A percentile compares a stretch with the other conserved stretches of the same genome.
phyloP scores from a whole-genome alignment of 176 grass and related monocot genomes.

The Thinopyrum elongatum region DNA sequence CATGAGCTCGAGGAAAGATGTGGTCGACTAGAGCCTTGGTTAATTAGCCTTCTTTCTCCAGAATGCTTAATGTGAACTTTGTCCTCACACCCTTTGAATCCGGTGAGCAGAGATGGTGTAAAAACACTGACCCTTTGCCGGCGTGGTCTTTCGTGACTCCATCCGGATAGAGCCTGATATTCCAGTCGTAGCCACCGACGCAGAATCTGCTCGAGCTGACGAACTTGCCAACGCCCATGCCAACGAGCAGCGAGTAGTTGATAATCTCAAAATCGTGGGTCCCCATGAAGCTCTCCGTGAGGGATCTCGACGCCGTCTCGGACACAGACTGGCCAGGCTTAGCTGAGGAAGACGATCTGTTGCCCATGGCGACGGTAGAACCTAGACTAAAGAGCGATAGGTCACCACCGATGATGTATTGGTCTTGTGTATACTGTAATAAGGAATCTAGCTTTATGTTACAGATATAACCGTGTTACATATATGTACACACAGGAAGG shows the following conservation, averaged over 20 bases:
- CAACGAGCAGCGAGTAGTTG: not conserved
- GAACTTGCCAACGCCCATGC: not conserved
- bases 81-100: not conserved
- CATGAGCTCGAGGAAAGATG: not conserved
- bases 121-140: not conserved
- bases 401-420: too few species aligned
- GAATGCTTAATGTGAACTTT: not conserved
- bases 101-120: not conserved
- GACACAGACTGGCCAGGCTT: not conserved
- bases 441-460: too few species aligned
- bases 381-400: too few species aligned
- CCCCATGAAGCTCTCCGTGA: not conserved
- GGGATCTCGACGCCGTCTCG: not conserved
- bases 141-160: accelerated
- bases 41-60: not conserved
- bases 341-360: too few species aligned
- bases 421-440: too few species aligned
- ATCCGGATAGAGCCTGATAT: not conserved
- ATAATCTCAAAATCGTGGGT: not conserved
- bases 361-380: not conserved
- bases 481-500: too few species aligned
- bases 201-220: not conserved
- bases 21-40: too few species aligned
- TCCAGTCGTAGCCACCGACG: not conserved
- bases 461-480: too few species aligned